Conservation (phyloP, 108 stramenopile genomes). For the Thalassiosira profunda region DNA sequence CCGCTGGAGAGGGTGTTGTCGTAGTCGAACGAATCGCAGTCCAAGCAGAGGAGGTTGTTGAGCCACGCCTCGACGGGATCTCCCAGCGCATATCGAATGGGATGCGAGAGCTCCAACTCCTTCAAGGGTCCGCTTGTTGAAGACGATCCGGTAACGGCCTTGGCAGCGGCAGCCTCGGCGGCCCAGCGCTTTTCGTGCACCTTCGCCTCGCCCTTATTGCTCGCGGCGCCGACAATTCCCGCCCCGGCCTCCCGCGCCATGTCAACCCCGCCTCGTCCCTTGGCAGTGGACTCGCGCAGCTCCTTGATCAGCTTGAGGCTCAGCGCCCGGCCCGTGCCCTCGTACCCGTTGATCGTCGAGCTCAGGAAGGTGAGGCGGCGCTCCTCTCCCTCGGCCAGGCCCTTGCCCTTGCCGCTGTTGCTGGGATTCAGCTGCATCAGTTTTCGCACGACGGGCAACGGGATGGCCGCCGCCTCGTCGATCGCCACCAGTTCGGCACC, state of each 20-base stretch:
- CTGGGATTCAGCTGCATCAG: conserved; percentile 70
- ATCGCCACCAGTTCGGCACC: conserved; percentile 97
- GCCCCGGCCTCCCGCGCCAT: conserved; percentile 72
- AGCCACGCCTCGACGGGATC: conserved; percentile 98
- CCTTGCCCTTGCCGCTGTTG: conserved; percentile 44
- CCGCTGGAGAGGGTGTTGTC: conserved; percentile 39
- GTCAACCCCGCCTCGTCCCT: conserved; percentile 46
- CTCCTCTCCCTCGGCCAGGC: conserved; percentile 45
- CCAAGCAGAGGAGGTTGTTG: conserved; percentile 95
- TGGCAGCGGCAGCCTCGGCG: conserved; percentile 75
- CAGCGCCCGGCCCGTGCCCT: conserved; percentile 98
- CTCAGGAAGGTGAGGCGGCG: conserved; percentile 93
- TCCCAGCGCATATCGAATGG: conserved; percentile 94
- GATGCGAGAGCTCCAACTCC: conserved; percentile 93
- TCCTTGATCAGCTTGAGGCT: conserved; percentile 98
- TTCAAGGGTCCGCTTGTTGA: conserved; percentile 55
- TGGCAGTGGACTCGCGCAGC: conserved; percentile 82
- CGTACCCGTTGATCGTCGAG: conserved; percentile 99
- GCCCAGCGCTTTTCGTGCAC: conserved; percentile 94
- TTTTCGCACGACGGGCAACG: conserved; percentile 92
- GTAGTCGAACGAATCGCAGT: conserved; percentile 67
- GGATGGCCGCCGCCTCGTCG: conserved; percentile 99
- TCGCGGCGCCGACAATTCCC: conserved; percentile 67
- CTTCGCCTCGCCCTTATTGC: conserved; percentile 91
- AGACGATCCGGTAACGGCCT: conserved; percentile 25